These are phyloP conservation scores for Tulasnella sp. DNA, from an alignment of 768 basidiomycete genomes.

Conservation along the genomic window DNA sequence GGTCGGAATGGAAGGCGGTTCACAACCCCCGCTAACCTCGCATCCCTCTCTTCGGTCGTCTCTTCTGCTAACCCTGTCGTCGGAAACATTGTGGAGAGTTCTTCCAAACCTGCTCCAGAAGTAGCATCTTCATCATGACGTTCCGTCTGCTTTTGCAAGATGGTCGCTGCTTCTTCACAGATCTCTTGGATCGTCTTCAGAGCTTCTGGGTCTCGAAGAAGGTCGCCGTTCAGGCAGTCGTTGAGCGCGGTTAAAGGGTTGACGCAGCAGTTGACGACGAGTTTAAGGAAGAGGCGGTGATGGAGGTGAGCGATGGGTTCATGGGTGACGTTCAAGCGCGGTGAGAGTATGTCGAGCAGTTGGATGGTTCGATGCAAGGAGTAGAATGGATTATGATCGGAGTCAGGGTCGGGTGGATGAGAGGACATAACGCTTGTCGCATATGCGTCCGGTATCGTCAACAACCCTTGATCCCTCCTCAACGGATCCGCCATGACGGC, in stretches of 20 bases:
- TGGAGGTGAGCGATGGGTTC: conserved; percentile 55
- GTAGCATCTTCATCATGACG: conserved; percentile 16
- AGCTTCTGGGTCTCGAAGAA: conserved; percentile 40
- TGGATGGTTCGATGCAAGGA: conserved; percentile 1
- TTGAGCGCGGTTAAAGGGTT: conserved; percentile 80
- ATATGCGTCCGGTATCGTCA: neutral
- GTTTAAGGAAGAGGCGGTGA: conserved; percentile 59
- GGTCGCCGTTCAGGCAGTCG: conserved; percentile 66
- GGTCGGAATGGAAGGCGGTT: conserved; percentile 24
- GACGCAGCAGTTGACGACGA: conserved; percentile 70
- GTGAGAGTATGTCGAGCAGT: conserved; percentile 1
- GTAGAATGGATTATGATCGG: neutral
- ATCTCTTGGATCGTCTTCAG: conserved; percentile 38
- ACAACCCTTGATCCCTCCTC: conserved; percentile 22
- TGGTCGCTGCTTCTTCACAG: conserved; percentile 58
- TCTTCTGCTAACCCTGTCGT: neutral
- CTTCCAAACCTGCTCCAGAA: neutral
- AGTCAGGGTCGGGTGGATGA: neutral
- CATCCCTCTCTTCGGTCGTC: conserved; percentile 32
- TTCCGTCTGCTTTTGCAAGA: conserved; percentile 35
- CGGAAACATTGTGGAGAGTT: neutral
- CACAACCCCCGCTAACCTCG: conserved; percentile 26
- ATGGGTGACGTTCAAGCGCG: conserved; percentile 48
- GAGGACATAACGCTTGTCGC: neutral
- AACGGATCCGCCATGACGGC: conserved; percentile 62